Evolutionary conservation across 305 asterid species (phyloP), one percentile per base, ranked within the genome.

Genomic region (Fraxinus ornus): DNA sequence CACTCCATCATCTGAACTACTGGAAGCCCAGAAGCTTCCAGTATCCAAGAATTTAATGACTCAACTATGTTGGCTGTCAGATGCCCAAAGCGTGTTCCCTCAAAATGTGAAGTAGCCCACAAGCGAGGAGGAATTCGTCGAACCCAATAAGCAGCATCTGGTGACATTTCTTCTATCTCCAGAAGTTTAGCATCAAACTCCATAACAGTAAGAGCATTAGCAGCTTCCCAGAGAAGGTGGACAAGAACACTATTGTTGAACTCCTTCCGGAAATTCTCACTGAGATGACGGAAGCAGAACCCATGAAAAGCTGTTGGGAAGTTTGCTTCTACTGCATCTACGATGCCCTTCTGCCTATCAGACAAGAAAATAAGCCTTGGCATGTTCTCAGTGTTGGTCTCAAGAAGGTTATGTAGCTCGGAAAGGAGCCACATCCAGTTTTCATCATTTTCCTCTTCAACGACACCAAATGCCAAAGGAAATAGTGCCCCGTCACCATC

Each of bases 251-350:
- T 89, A 64, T 90, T 85, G 86, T 90, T 90, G 81, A 93, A 93
- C 78, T 91, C 95, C 88, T 89, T 91, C 72, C 87, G 84, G 82
- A 93, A 35, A 35, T 35, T 88, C 81, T 91, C 95, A 37, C 86
- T 90, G 44, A 93, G 92, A 88, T 93, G 93, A 60, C 85, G 87
- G 90, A 91, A 83, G 88, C 94, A 93, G 80, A 91, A 90, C 3
- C 97, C 95, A 8, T 91, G 97, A 77, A 93, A 93, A 73, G 95
- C 94, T 33, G 94, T 88, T 15, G 97, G 97, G 88, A 93, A 91
- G 85, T 91, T 91, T 30, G 87, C 77, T 68, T 90, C 93, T 21
- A 90, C 97, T 4, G 91, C 95, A 41, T 91, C 93, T 0, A 87
- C 83, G 21, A 90, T 88, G 85, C 93, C 79, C 87, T 89, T 89